Conservation (phyloP, 1,139 yeast species). For the Debaryomyces sp. region DNA sequence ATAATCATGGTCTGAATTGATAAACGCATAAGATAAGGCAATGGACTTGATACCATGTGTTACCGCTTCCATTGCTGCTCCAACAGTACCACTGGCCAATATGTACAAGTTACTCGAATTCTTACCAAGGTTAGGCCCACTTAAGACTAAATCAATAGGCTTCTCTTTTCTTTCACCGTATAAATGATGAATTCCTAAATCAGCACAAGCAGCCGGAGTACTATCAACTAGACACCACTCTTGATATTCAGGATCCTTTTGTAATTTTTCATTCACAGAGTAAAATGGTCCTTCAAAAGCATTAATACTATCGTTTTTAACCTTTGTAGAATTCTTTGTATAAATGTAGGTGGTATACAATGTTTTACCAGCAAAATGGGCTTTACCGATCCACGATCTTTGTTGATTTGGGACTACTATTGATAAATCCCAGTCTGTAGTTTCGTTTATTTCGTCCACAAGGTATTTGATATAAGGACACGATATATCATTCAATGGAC, state of each 20-base stretch:
- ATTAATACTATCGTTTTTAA: constrained; percentile 35
- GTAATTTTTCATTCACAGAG: constrained; percentile 37
- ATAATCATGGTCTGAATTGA: constrained; percentile 54
- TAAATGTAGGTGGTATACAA: constrained; percentile 70
- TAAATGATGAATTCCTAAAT: constrained; percentile 81
- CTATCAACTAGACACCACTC: constrained; percentile 91
- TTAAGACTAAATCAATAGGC: constrained; percentile 80
- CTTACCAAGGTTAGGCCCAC: constrained; percentile 96
- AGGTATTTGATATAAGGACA: constrained; percentile 87
- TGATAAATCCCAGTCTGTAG: constrained; percentile 83
- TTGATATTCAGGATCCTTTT: constrained; percentile 40
- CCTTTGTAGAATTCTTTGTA: constrained; percentile 42
- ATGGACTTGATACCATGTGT: constrained; percentile 75
- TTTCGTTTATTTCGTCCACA: constrained; percentile 64
- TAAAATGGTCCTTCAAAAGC: constrained; percentile 71
- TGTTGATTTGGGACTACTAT: constrained; percentile 81
- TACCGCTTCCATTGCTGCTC: constrained; percentile 95
- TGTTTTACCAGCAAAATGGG: constrained; percentile 87
- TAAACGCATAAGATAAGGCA: constrained; percentile 84
- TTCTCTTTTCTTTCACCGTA: constrained; percentile 47
- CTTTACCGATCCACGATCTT: constrained; percentile 96
- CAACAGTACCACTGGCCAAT: constrained; percentile 93
- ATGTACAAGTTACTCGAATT: constrained; percentile 90
- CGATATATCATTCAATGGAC: constrained; percentile 79
- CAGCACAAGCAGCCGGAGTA: constrained; percentile 95